These are phyloP conservation scores for Gossypium bickii DNA, from an alignment of 345 rosid species.

Conservation along the genomic window DNA sequence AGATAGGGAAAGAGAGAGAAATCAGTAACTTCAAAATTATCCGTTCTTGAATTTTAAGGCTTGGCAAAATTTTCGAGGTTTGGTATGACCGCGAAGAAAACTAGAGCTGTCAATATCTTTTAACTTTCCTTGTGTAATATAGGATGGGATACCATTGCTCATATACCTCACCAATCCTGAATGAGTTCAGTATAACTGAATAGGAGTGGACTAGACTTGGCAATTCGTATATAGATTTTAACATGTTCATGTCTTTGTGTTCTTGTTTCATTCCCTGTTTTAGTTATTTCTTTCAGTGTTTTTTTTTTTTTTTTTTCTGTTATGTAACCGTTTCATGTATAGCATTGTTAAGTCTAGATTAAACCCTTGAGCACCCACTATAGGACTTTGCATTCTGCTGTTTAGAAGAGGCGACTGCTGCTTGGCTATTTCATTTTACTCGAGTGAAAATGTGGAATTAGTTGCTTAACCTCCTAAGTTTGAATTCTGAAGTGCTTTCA, in stretches of 20 bases:
- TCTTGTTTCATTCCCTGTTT: too few species aligned
- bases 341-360: too few species aligned
- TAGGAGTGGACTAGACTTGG: background rate
- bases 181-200: background rate
- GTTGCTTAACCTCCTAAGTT: background rate
- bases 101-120: background rate
- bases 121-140: background rate
- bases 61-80: background rate
- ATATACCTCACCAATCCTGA: conserved; percentile 1
- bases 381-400: background rate
- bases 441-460: background rate
- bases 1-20: too few species aligned
- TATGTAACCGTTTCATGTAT: too few species aligned
- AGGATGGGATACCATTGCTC: background rate
- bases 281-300: too few species aligned
- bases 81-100: background rate
- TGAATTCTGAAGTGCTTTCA: background rate
- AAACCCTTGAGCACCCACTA: background rate
- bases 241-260: too few species aligned
- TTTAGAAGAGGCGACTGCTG: background rate
- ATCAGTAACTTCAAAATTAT: background rate
- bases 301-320: too few species aligned
- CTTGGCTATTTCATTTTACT: background rate
- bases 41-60: background rate
- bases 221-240: background rate